Evolutionary conservation across 2,329 filamentous ascomycete species (phyloP), one percentile per base, ranked within the genome.

Genomic region (Calonectria hongkongensis): DNA sequence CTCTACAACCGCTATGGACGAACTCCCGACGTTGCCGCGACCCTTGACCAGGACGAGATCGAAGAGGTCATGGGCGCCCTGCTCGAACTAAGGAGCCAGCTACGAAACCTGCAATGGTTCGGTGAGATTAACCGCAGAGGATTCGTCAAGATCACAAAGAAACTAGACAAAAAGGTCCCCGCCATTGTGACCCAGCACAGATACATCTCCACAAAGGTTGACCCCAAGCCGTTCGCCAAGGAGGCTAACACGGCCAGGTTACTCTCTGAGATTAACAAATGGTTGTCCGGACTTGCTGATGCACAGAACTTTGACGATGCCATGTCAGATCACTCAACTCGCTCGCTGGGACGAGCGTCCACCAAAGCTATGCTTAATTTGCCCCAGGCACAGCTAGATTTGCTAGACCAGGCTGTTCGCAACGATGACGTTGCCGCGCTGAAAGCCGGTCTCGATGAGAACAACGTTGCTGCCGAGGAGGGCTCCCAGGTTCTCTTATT

Each of bases 71-170:
- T 97, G 87, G 95, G 94, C 43, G 95, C 96, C 43, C 87, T 99
- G 64, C 90, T 98, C 39, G 97, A 99, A 84, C 88, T 98, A 73
- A 92, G 97, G 70, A 93, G 93, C 66, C 94, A 97, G 82, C 86
- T 98, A 77, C 91, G 97, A 72, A 98, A 98, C 80, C 88, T 99
- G 66, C 94, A 98, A 83, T 98, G 96, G 96, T 99, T 98, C 82
- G 96, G 96, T 63, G 96, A 98, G 85, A 96, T 98, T 80, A 99
- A 99, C 84, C 92, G 96, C 66, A 90, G 95, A 75, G 97, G 97
- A 2, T 99, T 99, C 81, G 92, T 97, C 83, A 99, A 99, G 87
- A 99, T 99, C 84, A 98, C 97, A 65, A 99, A 99, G 88, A 99
- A 99, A 85, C 88, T 98, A 56, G 97, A 99, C 85, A 99, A 99